Evolutionary conservation across 148 eudicot species (phyloP), one percentile per base, ranked within the genome.

Genomic region (Rhododendron molle): DNA sequence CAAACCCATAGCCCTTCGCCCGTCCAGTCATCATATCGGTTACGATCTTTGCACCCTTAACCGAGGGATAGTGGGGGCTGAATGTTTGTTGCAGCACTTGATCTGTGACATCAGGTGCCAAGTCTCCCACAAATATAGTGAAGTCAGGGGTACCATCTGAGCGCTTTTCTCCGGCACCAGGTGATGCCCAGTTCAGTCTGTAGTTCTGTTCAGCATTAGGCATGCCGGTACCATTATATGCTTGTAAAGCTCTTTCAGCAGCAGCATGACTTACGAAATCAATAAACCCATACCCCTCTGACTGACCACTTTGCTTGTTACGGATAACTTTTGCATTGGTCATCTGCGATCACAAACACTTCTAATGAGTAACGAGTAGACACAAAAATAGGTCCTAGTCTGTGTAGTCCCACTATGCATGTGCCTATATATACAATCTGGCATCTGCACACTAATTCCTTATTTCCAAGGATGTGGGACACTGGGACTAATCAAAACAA

Each of bases 1-100:
- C 99, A 92, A 97, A 97, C 26, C 99, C 99, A 89, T 93, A 97
- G 79, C 99, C 98, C 87, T 97, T 97, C 2, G 96, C 84, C 67
- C 99, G 90, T 56, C 98, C 95, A 44, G 98, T 95, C 47, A 85
- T 38, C 88, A 90, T 90, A 90, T 97, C 99, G 34, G 96, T 94
- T 46, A 95, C 99, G 87, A 97, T 98, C 87, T 95, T 97, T 67
- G 99, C 98, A 88, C 98, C 94, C 89, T 92, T 97, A 11, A 97
- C 94, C 62, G 99, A 97, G 56, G 92, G 89, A 88, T 93, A 95
- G 38, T 88, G 92, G 47, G 91, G 89, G 85, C 91, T 90, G 89
- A 97, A 97, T 38, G 98, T 94, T 91, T 97, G 98, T 85, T 92
- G 95, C 76, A 97, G 89, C 88, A 89, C 82, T 80, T 91, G 93